Base-by-base conservation (phyloP, 495 filamentous ascomycete genomes). In the Talaromyces wortmannii region DNA sequence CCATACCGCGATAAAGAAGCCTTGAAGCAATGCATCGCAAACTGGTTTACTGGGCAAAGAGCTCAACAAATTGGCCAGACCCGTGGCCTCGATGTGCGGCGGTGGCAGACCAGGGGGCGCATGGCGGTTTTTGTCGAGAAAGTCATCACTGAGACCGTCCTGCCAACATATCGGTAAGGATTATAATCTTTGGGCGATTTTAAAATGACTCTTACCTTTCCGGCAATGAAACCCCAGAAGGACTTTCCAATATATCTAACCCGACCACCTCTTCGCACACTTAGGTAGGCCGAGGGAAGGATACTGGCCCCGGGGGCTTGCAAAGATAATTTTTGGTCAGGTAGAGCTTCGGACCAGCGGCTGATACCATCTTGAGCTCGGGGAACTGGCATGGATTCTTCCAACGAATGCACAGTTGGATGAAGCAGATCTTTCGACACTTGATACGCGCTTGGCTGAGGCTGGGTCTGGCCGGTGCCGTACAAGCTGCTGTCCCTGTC, bases 111-210 rank as follows among this genome's bases (percentile, higher is more conserved):
- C 58, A n/a, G 52, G 18, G 6, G 12, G 51, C 7, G 36, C 13
- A 45, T 55, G 17, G 10, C 29, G n/a, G 13, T 61, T 47, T 8
- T 64, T 16, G 45, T 55, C 50, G 40, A 64, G 59, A 31, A 64
- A 59, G 15, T 43, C n/a, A 23, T 61, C 56, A 45, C 45, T 61
- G 17, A 56, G 16, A 15, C 17, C 45, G 53, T 59, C 57, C 59
- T 61, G 18, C 44, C 10, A 30, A 11, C 10, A 48, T n/a, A n/a
- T 48, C 52, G 3, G 15, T 13, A n/a, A 17, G 12, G 12, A 12
- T 50, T 0, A 50, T 32, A 30, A 2, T n/a, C 29, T 36, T 15
- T 18, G 18, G 33, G 13, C 10, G 12, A 23, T 16, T 6, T 29
- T 32, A 53, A 7, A 1, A 12, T 23, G 15, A 0, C 12, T 18